Evolutionary conservation across 805 yeast species (phyloP).

Genomic region (Torulaspora delbrueckii): DNA sequence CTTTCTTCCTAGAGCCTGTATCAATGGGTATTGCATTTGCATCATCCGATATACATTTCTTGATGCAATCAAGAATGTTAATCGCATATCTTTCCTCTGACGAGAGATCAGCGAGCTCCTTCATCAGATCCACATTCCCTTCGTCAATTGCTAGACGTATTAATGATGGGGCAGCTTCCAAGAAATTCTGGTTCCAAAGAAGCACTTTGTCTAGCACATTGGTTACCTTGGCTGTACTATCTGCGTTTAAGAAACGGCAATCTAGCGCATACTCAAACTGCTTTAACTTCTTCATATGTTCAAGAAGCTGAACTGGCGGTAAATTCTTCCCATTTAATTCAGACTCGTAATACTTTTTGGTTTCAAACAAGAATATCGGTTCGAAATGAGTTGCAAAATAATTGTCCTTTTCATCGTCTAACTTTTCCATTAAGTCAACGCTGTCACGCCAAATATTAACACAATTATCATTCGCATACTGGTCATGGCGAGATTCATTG

Average conservation of each 20-base stretch:
- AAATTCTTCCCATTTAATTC: constrained; percentile 42
- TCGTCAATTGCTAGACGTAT: constrained; percentile 12
- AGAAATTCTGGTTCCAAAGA: constrained; percentile 20
- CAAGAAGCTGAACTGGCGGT: constrained; percentile 54
- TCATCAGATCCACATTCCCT: constrained; percentile 12
- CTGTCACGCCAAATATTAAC: constrained; percentile 46
- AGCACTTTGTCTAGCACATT: constrained; percentile 21
- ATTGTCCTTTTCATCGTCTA: constrained; percentile 52
- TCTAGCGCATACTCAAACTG: constrained; percentile 51
- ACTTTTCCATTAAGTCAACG: constrained; percentile 66
- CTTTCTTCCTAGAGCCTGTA: constrained; percentile 33
- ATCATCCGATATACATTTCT: constrained; percentile 17
- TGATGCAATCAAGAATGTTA: constrained; percentile 15
- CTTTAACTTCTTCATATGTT: constrained; percentile 48
- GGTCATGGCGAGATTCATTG: constrained; percentile 43
- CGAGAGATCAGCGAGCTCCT: constrained; percentile 18
- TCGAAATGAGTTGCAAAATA: constrained; percentile 64
- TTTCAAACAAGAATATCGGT: constrained; percentile 51
- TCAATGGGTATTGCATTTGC: constrained; percentile 14
- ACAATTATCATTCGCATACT: constrained; percentile 49
- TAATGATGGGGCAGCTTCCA: constrained; percentile 8
- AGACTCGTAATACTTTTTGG: constrained; percentile 51
- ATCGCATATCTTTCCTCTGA: constrained; percentile 12
- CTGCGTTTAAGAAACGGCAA: constrained; percentile 20
- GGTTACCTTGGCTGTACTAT: constrained; percentile 22